Conservation (phyloP, 2,329 filamentous ascomycete species). For the Knufia petricola region DNA sequence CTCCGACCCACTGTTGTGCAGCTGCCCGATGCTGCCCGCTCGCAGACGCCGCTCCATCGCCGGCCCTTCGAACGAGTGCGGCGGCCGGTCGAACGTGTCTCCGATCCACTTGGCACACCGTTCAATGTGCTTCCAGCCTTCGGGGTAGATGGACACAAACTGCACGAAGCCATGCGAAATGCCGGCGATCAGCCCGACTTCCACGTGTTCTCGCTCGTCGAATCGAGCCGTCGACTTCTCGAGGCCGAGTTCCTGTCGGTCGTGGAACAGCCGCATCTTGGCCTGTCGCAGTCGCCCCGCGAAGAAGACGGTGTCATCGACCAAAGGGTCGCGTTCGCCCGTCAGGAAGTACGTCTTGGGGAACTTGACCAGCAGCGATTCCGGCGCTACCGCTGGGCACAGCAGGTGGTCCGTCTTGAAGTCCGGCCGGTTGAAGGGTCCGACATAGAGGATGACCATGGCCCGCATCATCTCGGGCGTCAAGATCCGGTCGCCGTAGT, state of each 20-base stretch:
- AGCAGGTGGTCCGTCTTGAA: slow-evolving; percentile 86
- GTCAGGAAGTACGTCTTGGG: slow-evolving; percentile 92
- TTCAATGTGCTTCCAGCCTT: slow-evolving; percentile 80
- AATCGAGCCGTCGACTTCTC: slow-evolving; percentile 49
- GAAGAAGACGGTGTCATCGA: slow-evolving; percentile 95
- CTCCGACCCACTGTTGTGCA: slow-evolving; percentile 2
- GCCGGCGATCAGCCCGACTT: slow-evolving; percentile 76
- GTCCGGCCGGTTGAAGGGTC: slow-evolving; percentile 83
- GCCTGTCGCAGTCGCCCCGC: slow-evolving; percentile 78
- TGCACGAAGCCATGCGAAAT: slow-evolving; percentile 91
- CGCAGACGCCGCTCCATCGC: slow-evolving; percentile 26
- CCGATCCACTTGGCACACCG: slow-evolving; percentile 73
- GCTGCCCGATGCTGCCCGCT: slow-evolving; percentile 10
- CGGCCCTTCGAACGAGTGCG: slow-evolving; percentile 35
- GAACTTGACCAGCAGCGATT: slow-evolving; percentile 71
- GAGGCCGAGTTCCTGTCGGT: slow-evolving; percentile 47
- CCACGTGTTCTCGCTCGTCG: slow-evolving; percentile 63
- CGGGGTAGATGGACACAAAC: slow-evolving; percentile 78
- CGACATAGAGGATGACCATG: slow-evolving; percentile 97
- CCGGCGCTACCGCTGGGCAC: slow-evolving; percentile 81
- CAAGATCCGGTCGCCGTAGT: slow-evolving; percentile 90
- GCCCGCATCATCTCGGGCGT: slow-evolving; percentile 98
- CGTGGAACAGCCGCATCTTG: slow-evolving; percentile 50
- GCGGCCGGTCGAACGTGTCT: slow-evolving; percentile 55
- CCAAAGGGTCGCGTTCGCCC: slow-evolving; percentile 86